phyloP scores from a whole-genome alignment of 129 eudicot species.

The Gnaphalium uliginosum region DNA sequence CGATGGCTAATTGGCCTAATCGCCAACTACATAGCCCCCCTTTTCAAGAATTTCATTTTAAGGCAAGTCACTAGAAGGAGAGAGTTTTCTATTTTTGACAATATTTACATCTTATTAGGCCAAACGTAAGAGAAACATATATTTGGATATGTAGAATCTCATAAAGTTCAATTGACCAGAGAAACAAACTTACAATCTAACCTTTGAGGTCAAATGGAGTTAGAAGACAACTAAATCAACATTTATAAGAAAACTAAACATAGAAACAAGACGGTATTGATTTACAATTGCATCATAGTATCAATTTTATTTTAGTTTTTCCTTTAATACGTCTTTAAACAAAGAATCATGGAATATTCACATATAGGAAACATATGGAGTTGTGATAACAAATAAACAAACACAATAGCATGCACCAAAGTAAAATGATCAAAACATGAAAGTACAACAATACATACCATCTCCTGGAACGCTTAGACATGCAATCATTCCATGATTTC shows the following conservation, averaged over 20 bases:
- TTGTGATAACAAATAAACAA: slow-evolving; percentile 7
- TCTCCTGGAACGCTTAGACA: slow-evolving; percentile 90
- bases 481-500: slow-evolving; percentile 62
- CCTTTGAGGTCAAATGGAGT: background rate
- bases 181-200: slow-evolving; percentile 4
- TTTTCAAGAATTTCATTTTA: background rate
- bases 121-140: slow-evolving; percentile 11
- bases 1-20: background rate
- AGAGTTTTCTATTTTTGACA: no score
- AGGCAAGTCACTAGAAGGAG: background rate
- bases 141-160: background rate
- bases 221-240: background rate
- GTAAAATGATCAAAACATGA: slow-evolving; percentile 1
- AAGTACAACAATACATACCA: slow-evolving; percentile 45
- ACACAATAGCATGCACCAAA: background rate
- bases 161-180: background rate
- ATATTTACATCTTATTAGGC: background rate
- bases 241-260: background rate
- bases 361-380: background rate
- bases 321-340: background rate
- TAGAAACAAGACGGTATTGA: background rate
- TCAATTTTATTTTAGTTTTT: no score
- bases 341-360: background rate
- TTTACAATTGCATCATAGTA: no score
- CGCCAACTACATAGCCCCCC: background rate